These are phyloP conservation scores for Neospermospora avenae DNA, from an alignment of 2,329 filamentous ascomycete genomes.

Conservation along the genomic window DNA sequence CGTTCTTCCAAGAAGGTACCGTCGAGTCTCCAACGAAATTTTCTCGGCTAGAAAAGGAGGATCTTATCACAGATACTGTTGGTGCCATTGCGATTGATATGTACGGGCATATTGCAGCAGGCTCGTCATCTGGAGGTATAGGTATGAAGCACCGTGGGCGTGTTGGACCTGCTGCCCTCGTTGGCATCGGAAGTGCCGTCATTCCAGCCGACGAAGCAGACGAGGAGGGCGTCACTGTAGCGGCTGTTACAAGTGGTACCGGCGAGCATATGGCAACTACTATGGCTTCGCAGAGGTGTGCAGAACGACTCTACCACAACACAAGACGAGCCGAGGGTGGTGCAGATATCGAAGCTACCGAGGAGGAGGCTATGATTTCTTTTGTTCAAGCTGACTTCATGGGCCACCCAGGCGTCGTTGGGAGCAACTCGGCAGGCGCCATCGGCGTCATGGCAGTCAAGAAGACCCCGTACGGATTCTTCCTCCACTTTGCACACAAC, in stretches of 20 bases:
- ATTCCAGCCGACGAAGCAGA: slow-evolving; percentile 74
- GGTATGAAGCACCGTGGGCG: slow-evolving; percentile 96
- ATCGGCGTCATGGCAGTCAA: slow-evolving; percentile 92
- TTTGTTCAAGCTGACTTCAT: slow-evolving; percentile 92
- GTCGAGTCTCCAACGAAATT: slow-evolving; percentile 19
- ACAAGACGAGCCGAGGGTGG: slow-evolving; percentile 60
- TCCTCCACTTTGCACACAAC: slow-evolving; percentile 93
- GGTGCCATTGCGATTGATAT: slow-evolving; percentile 91
- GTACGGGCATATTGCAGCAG: slow-evolving; percentile 84
- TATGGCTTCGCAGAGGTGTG: slow-evolving; percentile 82
- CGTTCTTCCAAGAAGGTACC: slow-evolving; percentile 25
- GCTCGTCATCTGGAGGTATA: slow-evolving; percentile 94
- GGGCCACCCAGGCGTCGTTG: slow-evolving; percentile 78
- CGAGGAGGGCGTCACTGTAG: slow-evolving; percentile 65
- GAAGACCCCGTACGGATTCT: slow-evolving; percentile 71
- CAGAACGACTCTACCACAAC: slow-evolving; percentile 75
- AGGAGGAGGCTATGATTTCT: slow-evolving; percentile 73
- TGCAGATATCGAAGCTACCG: slow-evolving; percentile 60
- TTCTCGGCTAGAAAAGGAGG: slow-evolving; percentile 38
- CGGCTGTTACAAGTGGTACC: slow-evolving; percentile 87
- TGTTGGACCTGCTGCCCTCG: slow-evolving; percentile 86
- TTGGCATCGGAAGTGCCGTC: slow-evolving; percentile 86
- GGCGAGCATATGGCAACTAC: slow-evolving; percentile 98
- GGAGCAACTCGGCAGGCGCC: slow-evolving; percentile 77
- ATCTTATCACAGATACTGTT: slow-evolving; percentile 84